A percentile compares a stretch with the other conserved stretches of the same genome.
phyloP scores from a whole-genome alignment of 1,284 basidiomycete species.

The Moesziomyces parantarcticus region DNA sequence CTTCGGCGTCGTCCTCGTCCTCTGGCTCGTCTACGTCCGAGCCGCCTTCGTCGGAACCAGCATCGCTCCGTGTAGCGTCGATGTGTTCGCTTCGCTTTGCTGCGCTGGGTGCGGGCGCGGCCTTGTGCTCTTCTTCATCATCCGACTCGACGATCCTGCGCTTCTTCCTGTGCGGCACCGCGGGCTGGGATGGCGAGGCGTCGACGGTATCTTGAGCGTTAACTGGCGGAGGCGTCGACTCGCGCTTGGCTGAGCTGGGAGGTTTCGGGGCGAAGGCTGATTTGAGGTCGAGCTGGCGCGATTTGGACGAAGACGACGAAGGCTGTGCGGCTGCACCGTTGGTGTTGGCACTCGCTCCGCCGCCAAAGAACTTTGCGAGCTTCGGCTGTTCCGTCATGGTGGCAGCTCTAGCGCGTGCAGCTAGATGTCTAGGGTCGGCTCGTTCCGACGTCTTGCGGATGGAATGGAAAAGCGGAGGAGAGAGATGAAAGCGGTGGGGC shows the following conservation, averaged over 20 bases:
- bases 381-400: conserved; percentile 45
- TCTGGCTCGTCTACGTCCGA: conserved; percentile 49
- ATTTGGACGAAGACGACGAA: conserved; percentile 16
- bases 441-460: no score
- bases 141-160: conserved; percentile 68
- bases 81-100: conserved; percentile 47
- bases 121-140: conserved; percentile 47
- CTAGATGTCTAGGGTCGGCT: not conserved
- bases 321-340: conserved; percentile 12
- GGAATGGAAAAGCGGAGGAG: no score
- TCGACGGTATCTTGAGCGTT: not conserved
- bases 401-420: no score
- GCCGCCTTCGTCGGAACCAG: conserved; percentile 54
- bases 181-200: conserved; percentile 3
- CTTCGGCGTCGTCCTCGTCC: conserved; percentile 44
- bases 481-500: no score
- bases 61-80: conserved; percentile 21
- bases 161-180: conserved; percentile 33
- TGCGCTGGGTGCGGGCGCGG: conserved; percentile 10
- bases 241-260: not conserved
- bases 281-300: conserved; percentile 52
- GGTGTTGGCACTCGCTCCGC: conserved; percentile 1
- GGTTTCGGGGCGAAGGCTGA: conserved; percentile 56
- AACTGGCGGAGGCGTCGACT: not conserved
- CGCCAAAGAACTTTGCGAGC: conserved; percentile 44